These are phyloP conservation scores for Kwoniella mangroviensis DNA, from an alignment of 768 basidiomycete genomes.

Conservation along the genomic window DNA sequence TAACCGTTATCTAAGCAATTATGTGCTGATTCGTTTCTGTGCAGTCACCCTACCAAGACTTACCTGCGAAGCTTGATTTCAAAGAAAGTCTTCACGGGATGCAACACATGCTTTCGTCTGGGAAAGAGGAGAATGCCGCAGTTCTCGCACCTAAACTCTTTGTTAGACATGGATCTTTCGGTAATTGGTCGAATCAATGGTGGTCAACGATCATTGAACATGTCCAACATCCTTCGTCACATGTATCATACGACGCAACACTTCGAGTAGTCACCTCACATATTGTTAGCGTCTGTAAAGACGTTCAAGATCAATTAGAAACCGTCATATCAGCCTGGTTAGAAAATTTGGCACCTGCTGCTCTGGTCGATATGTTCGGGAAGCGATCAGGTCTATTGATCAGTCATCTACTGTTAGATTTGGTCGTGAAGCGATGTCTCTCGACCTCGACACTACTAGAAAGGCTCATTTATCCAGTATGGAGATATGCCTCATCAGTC, in stretches of 20 bases:
- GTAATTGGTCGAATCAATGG: slow-evolving; percentile 32
- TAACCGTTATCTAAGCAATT: not conserved
- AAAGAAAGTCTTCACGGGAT: slow-evolving; percentile 24
- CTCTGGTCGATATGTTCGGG: slow-evolving; percentile 24
- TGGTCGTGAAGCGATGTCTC: slow-evolving; percentile 35
- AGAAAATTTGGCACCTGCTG: slow-evolving; percentile 2
- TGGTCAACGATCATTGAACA: slow-evolving; percentile 29
- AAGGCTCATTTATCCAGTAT: slow-evolving; percentile 28
- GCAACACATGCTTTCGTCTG: slow-evolving; percentile 13
- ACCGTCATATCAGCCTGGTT: slow-evolving; percentile 34
- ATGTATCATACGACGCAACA: slow-evolving; percentile 3
- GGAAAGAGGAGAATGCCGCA: slow-evolving; percentile 9
- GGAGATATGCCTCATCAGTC: slow-evolving; percentile 33
- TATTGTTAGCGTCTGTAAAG: slow-evolving; percentile 21
- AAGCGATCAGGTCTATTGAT: slow-evolving; percentile 3
- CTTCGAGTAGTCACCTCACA: slow-evolving; percentile 22
- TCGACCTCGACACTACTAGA: slow-evolving; percentile 31
- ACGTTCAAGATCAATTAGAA: slow-evolving; percentile 15
- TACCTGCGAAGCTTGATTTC: slow-evolving; percentile 15
- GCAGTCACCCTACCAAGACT: not conserved
- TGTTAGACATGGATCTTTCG: slow-evolving; percentile 31
- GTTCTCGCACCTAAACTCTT: slow-evolving; percentile 27
- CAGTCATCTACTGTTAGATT: slow-evolving; percentile 27
- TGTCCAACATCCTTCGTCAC: slow-evolving; percentile 11
- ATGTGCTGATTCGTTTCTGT: not conserved